Evolutionary conservation across 2,329 filamentous ascomycete species (phyloP), one percentile per base, ranked within the genome.

Genomic region (Sordariomycetes sp.): DNA sequence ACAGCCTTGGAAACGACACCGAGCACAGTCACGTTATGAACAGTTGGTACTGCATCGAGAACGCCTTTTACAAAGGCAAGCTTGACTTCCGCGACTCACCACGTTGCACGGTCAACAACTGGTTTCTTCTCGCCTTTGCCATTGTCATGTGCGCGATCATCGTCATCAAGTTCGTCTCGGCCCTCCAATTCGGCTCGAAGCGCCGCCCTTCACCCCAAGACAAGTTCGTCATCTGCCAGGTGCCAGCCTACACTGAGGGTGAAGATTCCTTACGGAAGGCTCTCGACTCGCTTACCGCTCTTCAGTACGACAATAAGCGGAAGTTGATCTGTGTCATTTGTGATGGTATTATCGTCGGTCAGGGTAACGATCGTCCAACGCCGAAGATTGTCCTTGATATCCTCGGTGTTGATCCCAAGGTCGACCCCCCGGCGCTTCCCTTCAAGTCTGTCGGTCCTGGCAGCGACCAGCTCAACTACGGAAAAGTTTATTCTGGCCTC

Each of bases 351-450:
- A 93, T 96, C 55, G 85, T 95, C 29, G 92, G 92, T 65, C 80
- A 83, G 47, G 92, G 92, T 46, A 98, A 98, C 54, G 92, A 98
- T 58, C 78, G 90, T 36, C 90, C 92, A 8, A 98, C 92, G 2
- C 92, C 92, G 17, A 95, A 94, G 66, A 96, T 98, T 48, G 87
- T 98, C 17, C 72, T 98, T 18, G 92, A 98, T 53, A 94, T 98
- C 48, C 79, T 98, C 10, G 92, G 92, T 21, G 92, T 98, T 36
- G 90, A 96, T 48, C 90, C 90, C 30, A 96, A 94, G 63, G 80
- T 95, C 40, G 92, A 98, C 49, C 92, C 92, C 41, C 88, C 88
- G 16, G 87, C 92, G 1, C 68, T 98, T 21, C 85, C 88, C 1
- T 96, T 96, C 75, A 90, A 88, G 61, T 93, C 87, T 4, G 79